Percentiles rank a stretch among this genome's conserved stretches.
Conservation (phyloP, 2,329 filamentous ascomycete species). For the Xylariaceae sp. region DNA sequence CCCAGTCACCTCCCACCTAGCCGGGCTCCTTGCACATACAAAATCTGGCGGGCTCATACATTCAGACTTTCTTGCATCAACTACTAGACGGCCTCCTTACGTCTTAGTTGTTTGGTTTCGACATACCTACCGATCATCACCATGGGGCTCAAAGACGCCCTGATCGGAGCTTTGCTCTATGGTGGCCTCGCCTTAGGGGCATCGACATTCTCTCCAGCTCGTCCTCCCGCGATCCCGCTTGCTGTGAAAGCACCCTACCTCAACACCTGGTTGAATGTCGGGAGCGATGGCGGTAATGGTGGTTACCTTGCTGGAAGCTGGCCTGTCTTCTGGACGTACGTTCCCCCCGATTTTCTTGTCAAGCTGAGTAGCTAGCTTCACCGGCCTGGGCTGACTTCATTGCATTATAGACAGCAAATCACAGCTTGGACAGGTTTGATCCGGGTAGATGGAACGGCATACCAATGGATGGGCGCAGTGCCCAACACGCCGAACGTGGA, state of each 20-base stretch:
- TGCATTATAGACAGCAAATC: conserved; percentile 42
- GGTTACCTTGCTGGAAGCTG: conserved; percentile 64
- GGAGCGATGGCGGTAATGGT: conserved; percentile 56
- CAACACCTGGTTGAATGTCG: conserved; percentile 62
- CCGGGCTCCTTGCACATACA: conserved; percentile 7
- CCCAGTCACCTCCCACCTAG: conserved; percentile 4
- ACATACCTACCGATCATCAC: conserved; percentile 2
- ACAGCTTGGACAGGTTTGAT: conserved; percentile 66
- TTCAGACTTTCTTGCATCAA: conserved; percentile 3
- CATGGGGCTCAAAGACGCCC: conserved; percentile 28
- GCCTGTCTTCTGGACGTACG: conserved; percentile 64
- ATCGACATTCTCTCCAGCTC: conserved; percentile 58
- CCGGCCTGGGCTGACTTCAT: conserved; percentile 14
- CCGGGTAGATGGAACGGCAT: conserved; percentile 57
- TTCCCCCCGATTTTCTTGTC: conserved; percentile 17
- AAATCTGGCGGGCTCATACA: conserved; percentile 1
- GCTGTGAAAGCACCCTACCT: conserved; percentile 72
- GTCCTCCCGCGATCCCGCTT: conserved; percentile 64
- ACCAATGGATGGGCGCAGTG: conserved; percentile 63
- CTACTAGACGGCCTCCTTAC: neutral
- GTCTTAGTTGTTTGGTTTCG: conserved; percentile 1
- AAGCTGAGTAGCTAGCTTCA: neutral
- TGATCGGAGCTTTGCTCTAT: conserved; percentile 29
- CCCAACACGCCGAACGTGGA: conserved; percentile 45
- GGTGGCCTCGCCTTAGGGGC: conserved; percentile 28